A percentile compares a stretch with the other conserved stretches of the same genome.
Evolutionary conservation across 2,329 filamentous ascomycete species (phyloP).

Genomic region (Fusarium miscanthi): DNA sequence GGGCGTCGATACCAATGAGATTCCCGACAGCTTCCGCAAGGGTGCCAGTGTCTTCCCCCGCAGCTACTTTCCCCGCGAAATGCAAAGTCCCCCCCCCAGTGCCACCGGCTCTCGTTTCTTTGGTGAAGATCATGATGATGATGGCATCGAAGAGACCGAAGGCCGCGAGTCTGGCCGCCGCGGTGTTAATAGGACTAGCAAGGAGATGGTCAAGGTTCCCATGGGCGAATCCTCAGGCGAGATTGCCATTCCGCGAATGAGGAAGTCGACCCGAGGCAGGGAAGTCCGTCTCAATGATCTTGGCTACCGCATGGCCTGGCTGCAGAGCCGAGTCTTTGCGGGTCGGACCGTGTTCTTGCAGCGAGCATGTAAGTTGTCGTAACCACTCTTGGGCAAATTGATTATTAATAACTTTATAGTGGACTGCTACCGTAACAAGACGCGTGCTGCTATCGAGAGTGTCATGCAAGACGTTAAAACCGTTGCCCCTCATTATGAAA

Average conservation of each 20-base stretch:
- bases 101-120: conserved; percentile 81
- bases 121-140: conserved; percentile 70
- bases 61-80: conserved; percentile 91
- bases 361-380: conserved; percentile 78
- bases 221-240: conserved; percentile 77
- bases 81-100: conserved; percentile 85
- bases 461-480: conserved; percentile 79
- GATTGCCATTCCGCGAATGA: conserved; percentile 79
- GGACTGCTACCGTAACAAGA: conserved; percentile 94
- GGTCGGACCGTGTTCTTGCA: conserved; percentile 89
- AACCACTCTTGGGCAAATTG: background rate
- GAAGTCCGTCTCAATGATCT: conserved; percentile 94
- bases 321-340: conserved; percentile 91
- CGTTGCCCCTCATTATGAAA: conserved; percentile 88
- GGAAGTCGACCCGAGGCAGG: conserved; percentile 75
- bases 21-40: conserved; percentile 94
- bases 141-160: conserved; percentile 63
- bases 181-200: conserved; percentile 47
- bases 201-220: conserved; percentile 69
- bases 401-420: conserved; percentile 63
- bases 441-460: conserved; percentile 81
- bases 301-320: conserved; percentile 96
- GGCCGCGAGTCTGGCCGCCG: conserved; percentile 56
- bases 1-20: conserved; percentile 92
- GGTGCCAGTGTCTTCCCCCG: conserved; percentile 89